Evolutionary conservation across 1,139 yeast genomes (phyloP).

Genomic region (Petasospora fabianii): DNA sequence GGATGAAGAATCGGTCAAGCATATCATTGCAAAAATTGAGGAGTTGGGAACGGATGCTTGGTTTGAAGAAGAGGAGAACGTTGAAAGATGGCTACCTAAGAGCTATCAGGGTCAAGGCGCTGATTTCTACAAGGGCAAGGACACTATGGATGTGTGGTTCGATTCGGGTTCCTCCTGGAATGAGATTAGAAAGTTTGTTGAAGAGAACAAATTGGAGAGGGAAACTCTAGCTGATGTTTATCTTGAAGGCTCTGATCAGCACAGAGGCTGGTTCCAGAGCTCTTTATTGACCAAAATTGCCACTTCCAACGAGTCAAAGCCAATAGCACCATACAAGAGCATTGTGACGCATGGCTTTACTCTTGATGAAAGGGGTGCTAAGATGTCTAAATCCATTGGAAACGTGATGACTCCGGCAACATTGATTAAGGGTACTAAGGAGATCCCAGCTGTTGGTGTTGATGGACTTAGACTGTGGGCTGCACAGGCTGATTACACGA

Average conservation of each 20-base stretch:
- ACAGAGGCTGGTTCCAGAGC: slow-evolving; percentile 98
- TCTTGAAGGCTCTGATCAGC: slow-evolving; percentile 95
- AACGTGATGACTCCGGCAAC: slow-evolving; percentile 70
- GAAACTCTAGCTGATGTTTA: slow-evolving; percentile 66
- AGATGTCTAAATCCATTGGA: slow-evolving; percentile 94
- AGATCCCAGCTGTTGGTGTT: slow-evolving; percentile 71
- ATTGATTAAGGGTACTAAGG: slow-evolving; percentile 58
- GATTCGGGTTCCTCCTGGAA: slow-evolving; percentile 97
- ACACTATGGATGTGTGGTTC: slow-evolving; percentile 99
- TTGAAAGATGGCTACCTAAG: slow-evolving; percentile 71
- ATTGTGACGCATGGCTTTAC: slow-evolving; percentile 93
- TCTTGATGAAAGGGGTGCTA: slow-evolving; percentile 77
- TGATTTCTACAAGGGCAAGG: slow-evolving; percentile 61
- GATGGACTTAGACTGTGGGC: slow-evolving; percentile 92
- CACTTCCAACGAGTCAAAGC: slow-evolving; percentile 23
- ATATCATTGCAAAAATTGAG: slow-evolving; percentile 50
- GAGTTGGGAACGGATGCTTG: slow-evolving; percentile 67
- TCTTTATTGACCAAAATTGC: slow-evolving; percentile 79
- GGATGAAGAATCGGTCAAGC: slow-evolving; percentile 47
- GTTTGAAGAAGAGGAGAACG: slow-evolving; percentile 58
- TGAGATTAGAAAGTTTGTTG: slow-evolving; percentile 44
- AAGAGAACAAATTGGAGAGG: slow-evolving; percentile 28
- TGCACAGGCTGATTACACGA: slow-evolving; percentile 82
- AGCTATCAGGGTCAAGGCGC: slow-evolving; percentile 37
- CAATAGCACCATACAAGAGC: slow-evolving; percentile 64